These are phyloP conservation scores for Botryotinia globosa DNA, from an alignment of 2,329 filamentous ascomycete species.

Conservation along the genomic window DNA sequence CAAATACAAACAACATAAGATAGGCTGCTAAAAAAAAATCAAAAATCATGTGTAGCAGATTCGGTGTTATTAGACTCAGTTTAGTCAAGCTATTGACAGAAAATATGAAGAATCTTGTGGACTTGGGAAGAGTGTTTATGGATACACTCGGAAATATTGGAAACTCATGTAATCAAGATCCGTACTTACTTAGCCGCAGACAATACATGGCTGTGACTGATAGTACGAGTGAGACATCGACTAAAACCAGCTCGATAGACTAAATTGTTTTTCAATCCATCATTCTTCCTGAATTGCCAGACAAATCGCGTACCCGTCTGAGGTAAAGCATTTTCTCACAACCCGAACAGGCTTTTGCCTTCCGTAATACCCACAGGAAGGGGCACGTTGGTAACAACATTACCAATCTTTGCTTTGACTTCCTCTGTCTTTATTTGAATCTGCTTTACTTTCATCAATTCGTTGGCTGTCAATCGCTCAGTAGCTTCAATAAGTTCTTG, in stretches of 20 bases:
- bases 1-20: background rate
- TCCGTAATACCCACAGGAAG: conserved; percentile 36
- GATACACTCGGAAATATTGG: background rate
- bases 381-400: conserved; percentile 55
- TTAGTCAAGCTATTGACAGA: background rate
- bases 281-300: background rate
- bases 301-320: background rate
- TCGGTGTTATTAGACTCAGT: background rate
- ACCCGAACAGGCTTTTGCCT: conserved; percentile 30
- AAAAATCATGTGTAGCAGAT: background rate
- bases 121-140: background rate
- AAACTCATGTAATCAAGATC: background rate
- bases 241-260: background rate
- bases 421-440: conserved; percentile 55
- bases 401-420: conserved; percentile 74
- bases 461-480: conserved; percentile 24
- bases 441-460: conserved; percentile 9
- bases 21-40: background rate
- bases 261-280: background rate
- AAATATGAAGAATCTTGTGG: background rate
- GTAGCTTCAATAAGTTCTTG: conserved; percentile 44
- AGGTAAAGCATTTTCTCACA: conserved; percentile 18
- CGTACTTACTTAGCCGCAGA: background rate
- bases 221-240: background rate
- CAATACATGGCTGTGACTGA: background rate